Base-by-base conservation (phyloP, 345 rosid genomes). In the Microthlaspi erraticum region DNA sequence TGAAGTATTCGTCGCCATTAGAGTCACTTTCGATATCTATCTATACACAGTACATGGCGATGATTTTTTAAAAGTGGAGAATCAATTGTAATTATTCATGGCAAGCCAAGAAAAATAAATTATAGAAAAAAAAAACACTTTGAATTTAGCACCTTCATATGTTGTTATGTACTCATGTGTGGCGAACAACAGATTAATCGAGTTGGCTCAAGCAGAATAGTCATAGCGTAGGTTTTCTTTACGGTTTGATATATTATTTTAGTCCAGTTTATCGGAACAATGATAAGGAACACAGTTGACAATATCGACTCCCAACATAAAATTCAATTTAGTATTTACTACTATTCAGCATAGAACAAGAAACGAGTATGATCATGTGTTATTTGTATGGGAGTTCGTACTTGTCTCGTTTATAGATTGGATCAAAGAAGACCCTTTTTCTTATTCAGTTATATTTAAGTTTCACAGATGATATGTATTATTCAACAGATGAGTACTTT, bases 21-120 rank as follows among this genome's bases (percentile, higher is more conserved):
- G 55, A 49, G 78, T 74, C 73, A 6, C 67, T 74, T 74, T 74
- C 78, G 48, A 59, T 51, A 74, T 66, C 60, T 66, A 36, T 51
- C 29, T 26, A 26, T 26, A 26, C 29, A 26, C 29, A 26, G 5
- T 41, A 59, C n/a, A 31, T 59, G 50, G 32, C 9, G 37, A 50
- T 49, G n/a, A 18, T 44, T 19, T 39, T 19, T 64, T n/a, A n/a
- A 19, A 32, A 43, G 78, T 66, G 56, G 73, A 50, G 62, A 20
- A 58, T 59, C 72, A 66, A 66, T 18, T 10, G 29, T 26, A 41
- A 49, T 48, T 13, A 60, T 60, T 70, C 9, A 46, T 50, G 38
- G 74, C 33, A 29, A 60, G 52, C 60, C 3, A 41, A 32, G 59
- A 59, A 4, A 5, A 68, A 12, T 17, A 3, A 5, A 43, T 55